These are phyloP conservation scores for Balamuthia mandrillaris DNA, from an alignment of 208 protist genomes.

Conservation along the genomic window DNA sequence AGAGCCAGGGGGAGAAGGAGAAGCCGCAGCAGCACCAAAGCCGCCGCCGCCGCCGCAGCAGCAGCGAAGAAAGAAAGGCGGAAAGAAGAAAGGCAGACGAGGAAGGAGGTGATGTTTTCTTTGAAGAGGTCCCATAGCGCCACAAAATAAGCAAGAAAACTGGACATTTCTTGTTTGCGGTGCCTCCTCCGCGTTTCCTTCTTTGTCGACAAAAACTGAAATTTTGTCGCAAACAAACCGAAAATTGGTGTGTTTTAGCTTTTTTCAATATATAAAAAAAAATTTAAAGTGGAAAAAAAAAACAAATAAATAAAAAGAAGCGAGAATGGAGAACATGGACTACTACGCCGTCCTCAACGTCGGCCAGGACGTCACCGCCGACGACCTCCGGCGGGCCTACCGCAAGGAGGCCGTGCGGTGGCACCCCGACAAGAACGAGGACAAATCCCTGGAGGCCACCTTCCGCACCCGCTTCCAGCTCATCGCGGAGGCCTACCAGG, in stretches of 20 bases:
- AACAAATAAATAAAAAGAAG: too few species aligned
- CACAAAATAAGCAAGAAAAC: not conserved
- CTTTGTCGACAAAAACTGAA: not conserved
- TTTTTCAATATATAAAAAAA: too few species aligned
- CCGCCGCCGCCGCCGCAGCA: too few species aligned
- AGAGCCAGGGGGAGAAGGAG: not conserved
- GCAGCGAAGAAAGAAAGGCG: slow-evolving; percentile 2
- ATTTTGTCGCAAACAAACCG: too few species aligned
- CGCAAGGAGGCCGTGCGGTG: slow-evolving; percentile 21
- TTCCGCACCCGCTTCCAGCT: too few species aligned
- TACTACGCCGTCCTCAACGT: slow-evolving; percentile 19
- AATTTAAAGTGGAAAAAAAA: too few species aligned
- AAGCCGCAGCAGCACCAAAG: slow-evolving; percentile 9
- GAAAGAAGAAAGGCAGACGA: not conserved
- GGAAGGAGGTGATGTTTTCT: not conserved
- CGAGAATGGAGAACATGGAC: not conserved
- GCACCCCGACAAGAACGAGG: slow-evolving; percentile 56
- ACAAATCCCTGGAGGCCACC: not conserved
- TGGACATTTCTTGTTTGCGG: not conserved
- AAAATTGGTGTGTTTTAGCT: too few species aligned
- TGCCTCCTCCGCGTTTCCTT: not conserved
- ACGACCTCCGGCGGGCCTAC: slow-evolving; percentile 61
- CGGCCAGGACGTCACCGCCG: not conserved
- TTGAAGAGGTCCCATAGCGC: not conserved
- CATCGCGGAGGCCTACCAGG: too few species aligned